phyloP scores from a whole-genome alignment of 345 rosid genomes.

The Arabidopsis arenosa region DNA sequence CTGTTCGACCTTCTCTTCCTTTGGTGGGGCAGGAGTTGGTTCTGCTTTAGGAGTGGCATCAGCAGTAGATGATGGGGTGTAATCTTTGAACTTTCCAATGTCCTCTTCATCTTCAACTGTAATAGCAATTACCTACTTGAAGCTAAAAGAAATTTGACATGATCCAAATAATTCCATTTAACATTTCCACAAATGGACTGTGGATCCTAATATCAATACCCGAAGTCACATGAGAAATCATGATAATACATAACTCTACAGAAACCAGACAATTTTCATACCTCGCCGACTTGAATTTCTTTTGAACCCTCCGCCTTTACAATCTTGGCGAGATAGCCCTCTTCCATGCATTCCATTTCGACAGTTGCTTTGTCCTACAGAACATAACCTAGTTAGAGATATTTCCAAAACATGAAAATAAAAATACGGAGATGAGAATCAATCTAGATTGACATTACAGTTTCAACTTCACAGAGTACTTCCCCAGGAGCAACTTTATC shows the following conservation, averaged over 20 bases:
- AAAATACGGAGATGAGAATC: slow-evolving; percentile 4
- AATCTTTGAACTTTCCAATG: slow-evolving; percentile 86
- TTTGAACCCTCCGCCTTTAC: slow-evolving; percentile 79
- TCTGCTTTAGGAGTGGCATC: slow-evolving; percentile 53
- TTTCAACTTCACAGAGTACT: slow-evolving; percentile 99
- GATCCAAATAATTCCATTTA: slow-evolving; percentile 15
- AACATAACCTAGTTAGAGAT: slow-evolving; percentile 13
- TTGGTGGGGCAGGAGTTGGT: slow-evolving; percentile 63
- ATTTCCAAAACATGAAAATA: neutral
- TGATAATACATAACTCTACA: slow-evolving; percentile 13
- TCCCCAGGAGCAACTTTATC: slow-evolving; percentile 90
- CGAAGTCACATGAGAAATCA: neutral
- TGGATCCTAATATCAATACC: slow-evolving; percentile 21
- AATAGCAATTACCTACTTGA: slow-evolving; percentile 73
- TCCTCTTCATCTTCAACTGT: slow-evolving; percentile 96
- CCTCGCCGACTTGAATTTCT: slow-evolving; percentile 98
- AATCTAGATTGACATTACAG: slow-evolving; percentile 55
- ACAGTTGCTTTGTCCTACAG: slow-evolving; percentile 95
- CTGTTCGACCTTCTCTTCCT: slow-evolving; percentile 61
- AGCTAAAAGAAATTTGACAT: slow-evolving; percentile 30
- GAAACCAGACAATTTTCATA: slow-evolving; percentile 41
- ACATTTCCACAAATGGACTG: slow-evolving; percentile 17
- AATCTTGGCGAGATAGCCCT: slow-evolving; percentile 96
- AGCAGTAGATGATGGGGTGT: slow-evolving; percentile 65
- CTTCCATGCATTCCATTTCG: slow-evolving; percentile 99